Percentiles rank a stretch among this genome's conserved stretches.
Conservation (phyloP, 495 filamentous ascomycete species). For the Pyronema omphalodes region DNA sequence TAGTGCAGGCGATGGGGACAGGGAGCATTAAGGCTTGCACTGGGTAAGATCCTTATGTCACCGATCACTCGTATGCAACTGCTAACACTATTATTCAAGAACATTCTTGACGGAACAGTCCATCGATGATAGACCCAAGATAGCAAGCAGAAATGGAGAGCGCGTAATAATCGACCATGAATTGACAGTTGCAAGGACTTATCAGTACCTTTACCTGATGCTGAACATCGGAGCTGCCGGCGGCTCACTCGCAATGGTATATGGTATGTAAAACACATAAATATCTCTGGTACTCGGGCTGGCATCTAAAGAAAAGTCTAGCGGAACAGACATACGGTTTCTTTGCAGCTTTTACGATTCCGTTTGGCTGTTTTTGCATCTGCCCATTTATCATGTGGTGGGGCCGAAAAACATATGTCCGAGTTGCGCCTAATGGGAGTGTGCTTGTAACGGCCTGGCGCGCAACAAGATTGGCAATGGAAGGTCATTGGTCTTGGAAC, state of each 20-base stretch:
- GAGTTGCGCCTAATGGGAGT: slow-evolving; percentile 39
- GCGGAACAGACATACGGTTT: slow-evolving; percentile 52
- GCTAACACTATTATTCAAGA: background rate
- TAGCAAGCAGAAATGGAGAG: slow-evolving; percentile 30
- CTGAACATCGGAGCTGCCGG: slow-evolving; percentile 46
- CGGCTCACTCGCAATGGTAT: slow-evolving; percentile 25
- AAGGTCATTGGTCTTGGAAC: slow-evolving; percentile 39
- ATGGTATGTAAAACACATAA: background rate
- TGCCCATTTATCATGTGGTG: slow-evolving; percentile 40
- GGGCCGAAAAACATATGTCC: slow-evolving; percentile 39
- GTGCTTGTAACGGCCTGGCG: slow-evolving; percentile 39
- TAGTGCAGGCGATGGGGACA: background rate
- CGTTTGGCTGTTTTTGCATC: slow-evolving; percentile 37
- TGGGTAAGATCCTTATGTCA: background rate
- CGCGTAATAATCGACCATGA: slow-evolving; percentile 49
- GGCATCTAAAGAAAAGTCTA: background rate
- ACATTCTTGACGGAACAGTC: slow-evolving; percentile 1
- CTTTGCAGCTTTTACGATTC: slow-evolving; percentile 43
- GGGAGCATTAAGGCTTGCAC: background rate
- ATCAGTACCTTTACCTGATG: slow-evolving; percentile 44
- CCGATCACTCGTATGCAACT: background rate
- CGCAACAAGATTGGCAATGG: slow-evolving; percentile 36
- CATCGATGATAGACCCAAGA: background rate
- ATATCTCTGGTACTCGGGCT: background rate
- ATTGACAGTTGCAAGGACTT: slow-evolving; percentile 39